phyloP scores from a whole-genome alignment of 352 stramenopile species.

The Phytophthora kernoviae region DNA sequence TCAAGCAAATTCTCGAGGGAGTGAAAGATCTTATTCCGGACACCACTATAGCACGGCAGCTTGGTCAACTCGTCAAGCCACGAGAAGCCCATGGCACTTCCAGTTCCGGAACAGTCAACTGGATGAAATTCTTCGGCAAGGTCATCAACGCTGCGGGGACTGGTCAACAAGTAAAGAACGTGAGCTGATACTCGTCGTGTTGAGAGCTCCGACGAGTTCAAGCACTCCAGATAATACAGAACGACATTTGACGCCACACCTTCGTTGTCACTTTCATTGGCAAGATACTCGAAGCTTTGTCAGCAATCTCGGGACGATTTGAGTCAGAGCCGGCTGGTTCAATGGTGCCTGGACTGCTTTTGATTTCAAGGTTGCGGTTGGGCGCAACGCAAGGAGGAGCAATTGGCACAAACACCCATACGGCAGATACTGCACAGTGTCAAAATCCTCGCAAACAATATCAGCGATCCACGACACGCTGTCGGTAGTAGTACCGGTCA shows the following conservation, averaged over 20 bases:
- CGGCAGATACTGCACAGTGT: constrained; percentile 82
- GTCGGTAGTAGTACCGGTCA: constrained; percentile 18
- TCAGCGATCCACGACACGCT: constrained; percentile 86
- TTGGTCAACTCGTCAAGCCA: constrained; percentile 71
- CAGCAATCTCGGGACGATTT: constrained; percentile 62
- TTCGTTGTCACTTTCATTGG: constrained; percentile 33
- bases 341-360: constrained; percentile 23
- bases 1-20: constrained; percentile 77
- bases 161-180: constrained; percentile 67
- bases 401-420: constrained; percentile 81
- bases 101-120: constrained; percentile 19
- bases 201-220: constrained; percentile 53
- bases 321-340: constrained; percentile 40
- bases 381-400: constrained; percentile 61
- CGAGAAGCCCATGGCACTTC: constrained; percentile 58
- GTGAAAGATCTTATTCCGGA: constrained; percentile 63
- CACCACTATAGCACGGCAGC: constrained; percentile 63
- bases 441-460: constrained; percentile 86
- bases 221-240: constrained; percentile 73
- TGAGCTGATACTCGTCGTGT: constrained; percentile 67
- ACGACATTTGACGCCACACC: constrained; percentile 55
- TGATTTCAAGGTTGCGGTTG: constrained; percentile 6
- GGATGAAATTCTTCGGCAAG: constrained; percentile 27
- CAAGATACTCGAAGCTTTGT: constrained; percentile 64
- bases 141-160: constrained; percentile 31